Evolutionary conservation across 2,329 filamentous ascomycete genomes (phyloP), one percentile per base, ranked within the genome.

Genomic region (Chrysosporium queenslandicum): DNA sequence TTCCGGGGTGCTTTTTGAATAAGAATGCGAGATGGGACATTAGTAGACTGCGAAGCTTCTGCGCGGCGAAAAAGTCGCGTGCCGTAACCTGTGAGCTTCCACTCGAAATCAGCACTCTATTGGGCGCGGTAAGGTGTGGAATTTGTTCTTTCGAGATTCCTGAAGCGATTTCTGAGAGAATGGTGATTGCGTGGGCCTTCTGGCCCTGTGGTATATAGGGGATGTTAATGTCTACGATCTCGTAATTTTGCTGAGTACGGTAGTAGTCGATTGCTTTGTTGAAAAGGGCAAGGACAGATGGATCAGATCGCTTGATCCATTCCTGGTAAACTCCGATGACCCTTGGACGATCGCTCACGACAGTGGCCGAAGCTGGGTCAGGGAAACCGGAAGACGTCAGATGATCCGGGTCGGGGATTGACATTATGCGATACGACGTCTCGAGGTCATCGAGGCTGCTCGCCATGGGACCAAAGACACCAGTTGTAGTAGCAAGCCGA

Each of bases 371-470:
- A 6, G 71, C 58, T 4, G 80, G 74, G 29, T 61, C 46, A 0
- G 78, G 77, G 65, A 94, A 92, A 12, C 75, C 70, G 6, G 77
- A 69, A 16, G 85, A 84, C 6, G 76, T 68, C 0, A 76, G 71
- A 63, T 84, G 77, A 2, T 74, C 68, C 4, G 83, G 79, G 60
- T 94, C 78, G 0, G 87, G 85, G 49, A 81, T 77, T 1, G 86
- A 78, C 77, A 94, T 88, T 60, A 86, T 66, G 46, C 86, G 82
- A 71, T 92, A 96, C n/a, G 86, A 84, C 49, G 89, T 75, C 56
- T 85, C 83, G 4, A 96, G 78, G 61, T 94, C 90, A 32, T 82
- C 74, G 56, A 86, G 86, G 51, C 78, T 91, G 45, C 80, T 77
- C 14, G 87, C 85, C 61, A 95, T 78, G 6, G 90, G 89, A 0